A percentile compares a stretch with the other conserved stretches of the same genome.
Evolutionary conservation across 176 grass and related monocot genomes (phyloP).

Genomic region (Carex cristatella): DNA sequence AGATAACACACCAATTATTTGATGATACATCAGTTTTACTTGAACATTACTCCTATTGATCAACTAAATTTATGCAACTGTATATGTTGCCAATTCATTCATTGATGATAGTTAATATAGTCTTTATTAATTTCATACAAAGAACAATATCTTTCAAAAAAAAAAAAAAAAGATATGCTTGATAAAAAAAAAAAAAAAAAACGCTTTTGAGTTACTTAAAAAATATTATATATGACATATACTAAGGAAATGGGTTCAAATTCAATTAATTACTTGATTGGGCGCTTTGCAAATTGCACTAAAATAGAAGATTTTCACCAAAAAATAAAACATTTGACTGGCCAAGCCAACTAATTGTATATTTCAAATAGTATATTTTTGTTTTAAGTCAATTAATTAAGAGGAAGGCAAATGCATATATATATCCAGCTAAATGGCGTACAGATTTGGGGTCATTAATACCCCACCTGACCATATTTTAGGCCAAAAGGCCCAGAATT

Average conservation of each 20-base stretch:
- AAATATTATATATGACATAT: neutral
- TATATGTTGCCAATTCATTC: too few species aligned
- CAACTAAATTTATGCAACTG: too few species aligned
- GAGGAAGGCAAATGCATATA: neutral
- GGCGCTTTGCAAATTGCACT: neutral
- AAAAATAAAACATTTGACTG: neutral
- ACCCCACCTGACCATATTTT: neutral
- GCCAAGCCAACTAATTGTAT: neutral
- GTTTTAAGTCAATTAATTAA: neutral
- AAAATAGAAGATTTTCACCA: neutral
- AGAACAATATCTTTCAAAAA: too few species aligned
- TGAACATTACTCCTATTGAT: too few species aligned
- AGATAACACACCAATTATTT: too few species aligned
- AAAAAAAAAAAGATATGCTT: too few species aligned
- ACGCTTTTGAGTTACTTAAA: too few species aligned
- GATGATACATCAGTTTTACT: too few species aligned
- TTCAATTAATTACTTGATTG: neutral
- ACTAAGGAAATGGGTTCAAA: neutral
- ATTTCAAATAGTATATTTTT: neutral
- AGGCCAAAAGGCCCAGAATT: neutral
- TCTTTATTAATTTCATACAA: too few species aligned
- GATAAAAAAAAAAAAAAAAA: too few species aligned
- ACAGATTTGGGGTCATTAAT: neutral
- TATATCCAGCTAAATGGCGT: neutral
- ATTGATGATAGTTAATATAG: too few species aligned